phyloP scores from a whole-genome alignment of 306 rosid species.

The Elaeagnus macrophylla region DNA sequence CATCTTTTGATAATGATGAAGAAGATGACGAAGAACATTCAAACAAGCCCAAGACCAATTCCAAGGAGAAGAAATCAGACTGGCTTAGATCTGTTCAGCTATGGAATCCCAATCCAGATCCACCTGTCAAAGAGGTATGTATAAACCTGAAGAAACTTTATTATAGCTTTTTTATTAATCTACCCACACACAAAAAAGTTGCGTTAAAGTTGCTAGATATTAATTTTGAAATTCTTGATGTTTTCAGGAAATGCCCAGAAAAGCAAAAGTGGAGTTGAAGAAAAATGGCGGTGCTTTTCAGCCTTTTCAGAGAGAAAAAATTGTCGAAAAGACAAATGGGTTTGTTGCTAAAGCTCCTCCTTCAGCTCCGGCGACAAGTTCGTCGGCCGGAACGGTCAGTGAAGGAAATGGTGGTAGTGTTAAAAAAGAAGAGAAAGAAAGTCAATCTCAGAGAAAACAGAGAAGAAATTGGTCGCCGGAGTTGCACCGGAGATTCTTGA shows the following conservation, averaged over 20 bases:
- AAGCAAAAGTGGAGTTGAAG: constrained; percentile 49
- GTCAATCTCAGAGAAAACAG: constrained; percentile 48
- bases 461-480: constrained; percentile 90
- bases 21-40: constrained; percentile 36
- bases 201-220: neutral
- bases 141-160: neutral
- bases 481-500: constrained; percentile 70
- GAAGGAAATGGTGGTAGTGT: constrained; percentile 25
- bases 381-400: constrained; percentile 32
- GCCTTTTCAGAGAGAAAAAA: constrained; percentile 70
- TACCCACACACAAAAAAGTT: no score
- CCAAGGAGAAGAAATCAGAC: constrained; percentile 41
- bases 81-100: constrained; percentile 93
- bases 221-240: constrained; percentile 11
- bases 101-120: constrained; percentile 59
- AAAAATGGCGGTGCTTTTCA: constrained; percentile 71
- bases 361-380: constrained; percentile 45
- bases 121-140: constrained; percentile 44
- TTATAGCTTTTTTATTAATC: no score
- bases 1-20: constrained; percentile 30
- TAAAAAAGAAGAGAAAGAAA: constrained; percentile 56
- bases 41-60: constrained; percentile 9
- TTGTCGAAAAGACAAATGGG: constrained; percentile 30
- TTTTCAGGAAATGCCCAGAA: constrained; percentile 51
- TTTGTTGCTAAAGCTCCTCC: constrained; percentile 20